These are phyloP conservation scores for Oxytropis ochrocephala DNA, from an alignment of 306 rosid species.

Conservation along the genomic window DNA sequence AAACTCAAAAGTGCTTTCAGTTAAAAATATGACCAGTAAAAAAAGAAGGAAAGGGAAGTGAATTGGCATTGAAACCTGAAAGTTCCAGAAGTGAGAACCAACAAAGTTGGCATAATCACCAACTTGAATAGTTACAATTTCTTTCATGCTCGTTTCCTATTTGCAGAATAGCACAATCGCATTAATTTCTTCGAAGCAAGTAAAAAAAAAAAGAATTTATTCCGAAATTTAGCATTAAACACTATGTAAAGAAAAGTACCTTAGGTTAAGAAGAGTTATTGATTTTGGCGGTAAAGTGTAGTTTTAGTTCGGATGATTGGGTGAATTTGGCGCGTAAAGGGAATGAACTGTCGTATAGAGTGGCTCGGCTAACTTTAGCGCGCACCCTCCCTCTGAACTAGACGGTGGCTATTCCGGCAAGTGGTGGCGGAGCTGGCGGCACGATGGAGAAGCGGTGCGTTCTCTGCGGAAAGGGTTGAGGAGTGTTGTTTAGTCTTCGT, in stretches of 20 bases:
- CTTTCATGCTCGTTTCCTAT: conserved; percentile 49
- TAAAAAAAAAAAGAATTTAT: background rate
- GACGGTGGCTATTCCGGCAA: too few relatives aligned
- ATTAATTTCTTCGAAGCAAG: background rate
- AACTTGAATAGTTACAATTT: conserved; percentile 74
- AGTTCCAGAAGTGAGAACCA: conserved; percentile 97
- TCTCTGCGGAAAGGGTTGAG: too few relatives aligned
- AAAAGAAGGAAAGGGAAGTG: background rate
- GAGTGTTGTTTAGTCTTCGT: too few relatives aligned
- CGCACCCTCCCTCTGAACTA: too few relatives aligned
- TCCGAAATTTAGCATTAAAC: background rate
- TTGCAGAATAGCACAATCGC: background rate
- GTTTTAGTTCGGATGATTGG: background rate
- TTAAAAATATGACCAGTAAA: background rate
- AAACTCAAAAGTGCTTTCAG: background rate
- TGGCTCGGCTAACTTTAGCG: too few relatives aligned
- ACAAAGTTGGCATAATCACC: conserved; percentile 79
- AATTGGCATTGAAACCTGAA: conserved; percentile 49
- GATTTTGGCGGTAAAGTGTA: conserved; percentile 20
- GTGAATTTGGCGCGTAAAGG: too few relatives aligned
- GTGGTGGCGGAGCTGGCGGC: too few relatives aligned
- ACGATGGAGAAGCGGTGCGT: too few relatives aligned
- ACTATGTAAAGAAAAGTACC: background rate
- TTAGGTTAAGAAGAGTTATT: background rate
- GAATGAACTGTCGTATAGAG: too few relatives aligned